These are phyloP conservation scores for Guadua angustifolia DNA, from an alignment of 176 grass and related monocot species.

Conservation along the genomic window DNA sequence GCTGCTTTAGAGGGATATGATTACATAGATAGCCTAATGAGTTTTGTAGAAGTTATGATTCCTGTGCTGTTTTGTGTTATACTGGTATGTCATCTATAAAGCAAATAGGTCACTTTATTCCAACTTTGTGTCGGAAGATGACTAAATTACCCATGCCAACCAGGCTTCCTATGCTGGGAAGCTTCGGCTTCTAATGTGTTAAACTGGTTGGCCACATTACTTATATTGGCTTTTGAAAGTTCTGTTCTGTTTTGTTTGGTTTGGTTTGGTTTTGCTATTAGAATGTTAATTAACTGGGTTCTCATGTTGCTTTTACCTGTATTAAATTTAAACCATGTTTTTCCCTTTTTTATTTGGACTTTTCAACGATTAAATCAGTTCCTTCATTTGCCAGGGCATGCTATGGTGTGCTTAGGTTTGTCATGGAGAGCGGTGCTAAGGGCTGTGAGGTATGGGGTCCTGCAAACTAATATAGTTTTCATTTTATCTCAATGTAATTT, in stretches of 20 bases:
- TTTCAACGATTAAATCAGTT: not conserved
- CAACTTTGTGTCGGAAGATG: slow-evolving; percentile 98
- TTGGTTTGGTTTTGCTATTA: not conserved
- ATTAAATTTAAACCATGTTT: not conserved
- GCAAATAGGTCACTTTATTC: slow-evolving; percentile 77
- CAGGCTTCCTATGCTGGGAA: slow-evolving; percentile 19
- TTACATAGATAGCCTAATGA: not conserved
- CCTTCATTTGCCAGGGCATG: slow-evolving; percentile 54
- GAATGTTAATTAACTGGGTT: not conserved
- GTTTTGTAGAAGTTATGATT: not conserved
- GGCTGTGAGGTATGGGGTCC: slow-evolving; percentile 60
- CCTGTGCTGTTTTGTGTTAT: not conserved
- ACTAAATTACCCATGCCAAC: slow-evolving; percentile 55
- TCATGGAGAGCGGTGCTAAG: slow-evolving; percentile 89
- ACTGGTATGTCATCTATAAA: slow-evolving; percentile 85
- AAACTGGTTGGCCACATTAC: slow-evolving; percentile 40
- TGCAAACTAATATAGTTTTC: not conserved
- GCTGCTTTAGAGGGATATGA: slow-evolving; percentile 53
- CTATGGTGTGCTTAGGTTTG: slow-evolving; percentile 86
- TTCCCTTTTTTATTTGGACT: not conserved
- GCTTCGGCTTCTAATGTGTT: slow-evolving; percentile 29
- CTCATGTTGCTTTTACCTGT: not conserved
- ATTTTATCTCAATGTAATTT: not conserved
- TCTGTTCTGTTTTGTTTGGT: too few species aligned
- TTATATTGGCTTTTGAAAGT: not conserved